These are phyloP conservation scores for Colletotrichum noveboracense DNA, from an alignment of 2,329 filamentous ascomycete species.

Conservation along the genomic window DNA sequence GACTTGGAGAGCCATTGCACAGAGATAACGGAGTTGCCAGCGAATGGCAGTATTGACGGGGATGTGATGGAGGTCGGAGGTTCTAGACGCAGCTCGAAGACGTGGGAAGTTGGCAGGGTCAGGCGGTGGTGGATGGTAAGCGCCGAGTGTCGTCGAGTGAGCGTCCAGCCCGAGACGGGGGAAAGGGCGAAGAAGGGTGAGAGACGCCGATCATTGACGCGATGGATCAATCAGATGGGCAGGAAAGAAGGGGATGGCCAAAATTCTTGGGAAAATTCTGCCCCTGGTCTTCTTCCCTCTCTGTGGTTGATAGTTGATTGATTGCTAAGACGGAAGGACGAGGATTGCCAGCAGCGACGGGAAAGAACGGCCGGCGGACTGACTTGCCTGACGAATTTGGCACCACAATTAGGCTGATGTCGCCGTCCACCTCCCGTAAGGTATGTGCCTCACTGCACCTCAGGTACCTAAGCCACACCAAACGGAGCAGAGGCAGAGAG, in stretches of 20 bases:
- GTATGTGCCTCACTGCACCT: not conserved
- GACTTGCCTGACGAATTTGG: not conserved
- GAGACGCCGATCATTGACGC: conserved; percentile 2
- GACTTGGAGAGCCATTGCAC: not conserved
- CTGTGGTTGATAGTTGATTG: not conserved
- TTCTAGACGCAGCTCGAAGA: conserved; percentile 15
- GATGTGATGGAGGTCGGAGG: not conserved
- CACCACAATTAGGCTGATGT: not conserved
- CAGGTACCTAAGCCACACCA: not conserved
- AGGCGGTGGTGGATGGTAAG: not conserved
- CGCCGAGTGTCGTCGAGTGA: not conserved
- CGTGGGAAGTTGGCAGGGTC: not conserved
- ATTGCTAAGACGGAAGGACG: not conserved
- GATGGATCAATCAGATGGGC: not conserved
- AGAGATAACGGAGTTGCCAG: conserved; percentile 1
- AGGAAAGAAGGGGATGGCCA: not conserved
- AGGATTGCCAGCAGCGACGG: not conserved
- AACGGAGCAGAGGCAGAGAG: not conserved
- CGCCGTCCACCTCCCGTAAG: conserved; percentile 5
- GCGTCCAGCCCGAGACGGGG: not conserved
- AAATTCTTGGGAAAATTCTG: not conserved
- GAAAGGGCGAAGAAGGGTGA: not conserved
- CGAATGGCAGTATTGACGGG: not conserved
- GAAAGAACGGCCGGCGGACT: not conserved
- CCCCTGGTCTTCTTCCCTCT: not conserved